phyloP scores from a whole-genome alignment of 805 yeast genomes.

The Brettanomyces bruxellensis region DNA sequence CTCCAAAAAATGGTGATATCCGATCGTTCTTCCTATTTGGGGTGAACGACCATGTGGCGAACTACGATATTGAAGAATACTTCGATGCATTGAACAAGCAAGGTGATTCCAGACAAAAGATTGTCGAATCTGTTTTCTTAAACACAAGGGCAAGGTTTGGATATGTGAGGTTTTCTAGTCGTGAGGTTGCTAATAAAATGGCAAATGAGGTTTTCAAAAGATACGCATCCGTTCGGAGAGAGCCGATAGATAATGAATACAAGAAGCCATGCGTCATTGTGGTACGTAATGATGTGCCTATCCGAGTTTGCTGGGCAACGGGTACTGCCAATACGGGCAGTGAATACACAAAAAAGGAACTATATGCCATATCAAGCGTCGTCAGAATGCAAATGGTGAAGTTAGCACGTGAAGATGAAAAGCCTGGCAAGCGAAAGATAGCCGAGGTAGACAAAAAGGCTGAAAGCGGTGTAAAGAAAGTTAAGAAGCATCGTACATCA shows the following conservation, averaged over 20 bases:
- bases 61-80: constrained; percentile 44
- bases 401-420: constrained; percentile 33
- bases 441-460: not conserved
- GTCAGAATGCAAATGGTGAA: constrained; percentile 46
- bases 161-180: constrained; percentile 42
- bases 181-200: constrained; percentile 43
- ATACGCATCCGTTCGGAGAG: constrained; percentile 1
- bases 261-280: constrained; percentile 25
- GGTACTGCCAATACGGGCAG: constrained; percentile 25
- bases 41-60: constrained; percentile 56
- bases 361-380: constrained; percentile 37
- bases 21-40: constrained; percentile 71
- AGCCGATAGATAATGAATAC: not conserved
- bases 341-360: constrained; percentile 35
- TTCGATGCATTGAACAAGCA: constrained; percentile 27
- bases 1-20: constrained; percentile 32
- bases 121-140: constrained; percentile 37
- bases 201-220: constrained; percentile 16
- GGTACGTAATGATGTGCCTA: constrained; percentile 30
- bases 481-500: not conserved
- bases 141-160: constrained; percentile 59
- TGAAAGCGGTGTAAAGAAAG: not conserved
- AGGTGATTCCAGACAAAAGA: constrained; percentile 1
- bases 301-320: constrained; percentile 50
- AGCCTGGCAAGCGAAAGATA: not conserved